These are phyloP conservation scores for Xylaria nigripes DNA, from an alignment of 495 filamentous ascomycete genomes.

Conservation along the genomic window DNA sequence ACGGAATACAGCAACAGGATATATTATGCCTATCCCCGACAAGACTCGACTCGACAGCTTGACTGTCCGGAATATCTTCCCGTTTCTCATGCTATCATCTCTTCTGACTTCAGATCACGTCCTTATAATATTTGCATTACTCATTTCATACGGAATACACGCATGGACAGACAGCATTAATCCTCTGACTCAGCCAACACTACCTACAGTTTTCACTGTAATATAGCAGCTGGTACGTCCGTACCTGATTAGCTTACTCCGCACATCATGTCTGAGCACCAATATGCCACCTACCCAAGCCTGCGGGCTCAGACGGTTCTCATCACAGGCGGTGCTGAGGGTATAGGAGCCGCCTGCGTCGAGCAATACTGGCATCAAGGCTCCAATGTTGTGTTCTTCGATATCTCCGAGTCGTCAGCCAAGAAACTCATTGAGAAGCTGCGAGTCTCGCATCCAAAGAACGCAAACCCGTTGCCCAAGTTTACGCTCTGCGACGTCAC, in stretches of 20 bases:
- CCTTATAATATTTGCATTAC: too few relatives aligned
- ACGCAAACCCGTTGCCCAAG: slow-evolving; percentile 16
- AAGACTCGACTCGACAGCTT: too few relatives aligned
- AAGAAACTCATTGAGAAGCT: slow-evolving; percentile 31
- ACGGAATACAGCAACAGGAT: too few relatives aligned
- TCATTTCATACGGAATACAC: too few relatives aligned
- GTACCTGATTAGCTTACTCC: background rate
- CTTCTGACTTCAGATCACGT: too few relatives aligned
- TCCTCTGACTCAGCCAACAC: background rate
- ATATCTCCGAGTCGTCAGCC: slow-evolving; percentile 34
- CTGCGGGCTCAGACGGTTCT: slow-evolving; percentile 40
- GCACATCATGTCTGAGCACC: background rate
- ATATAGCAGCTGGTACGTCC: background rate
- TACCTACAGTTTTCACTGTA: background rate
- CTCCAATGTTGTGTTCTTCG: slow-evolving; percentile 41
- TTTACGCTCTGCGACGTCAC: slow-evolving; percentile 45
- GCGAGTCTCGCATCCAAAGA: slow-evolving; percentile 35
- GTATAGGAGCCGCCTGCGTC: slow-evolving; percentile 42
- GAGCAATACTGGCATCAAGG: slow-evolving; percentile 40
- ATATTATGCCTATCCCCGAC: too few relatives aligned
- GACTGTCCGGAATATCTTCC: too few relatives aligned
- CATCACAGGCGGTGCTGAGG: slow-evolving; percentile 45
- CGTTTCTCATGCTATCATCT: too few relatives aligned
- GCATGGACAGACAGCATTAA: background rate
- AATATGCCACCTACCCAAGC: slow-evolving; percentile 28